These are phyloP conservation scores for Lasiodiplodia hormozganensis DNA, from an alignment of 2,329 filamentous ascomycete genomes.

Conservation along the genomic window DNA sequence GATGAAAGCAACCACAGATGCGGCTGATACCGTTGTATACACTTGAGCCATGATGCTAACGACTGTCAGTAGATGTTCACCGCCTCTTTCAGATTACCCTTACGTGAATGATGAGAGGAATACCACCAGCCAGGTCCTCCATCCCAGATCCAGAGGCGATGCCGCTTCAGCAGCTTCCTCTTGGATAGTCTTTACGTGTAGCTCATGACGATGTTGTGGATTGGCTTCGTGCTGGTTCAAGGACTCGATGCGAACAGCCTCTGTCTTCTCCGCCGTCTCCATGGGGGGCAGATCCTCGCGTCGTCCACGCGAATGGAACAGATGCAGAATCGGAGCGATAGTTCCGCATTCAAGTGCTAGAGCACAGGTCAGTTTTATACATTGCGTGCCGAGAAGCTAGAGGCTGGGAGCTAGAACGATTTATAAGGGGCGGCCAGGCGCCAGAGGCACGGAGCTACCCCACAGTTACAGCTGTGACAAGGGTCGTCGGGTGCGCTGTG, in stretches of 20 bases:
- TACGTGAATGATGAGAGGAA: constrained; percentile 59
- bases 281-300: background rate
- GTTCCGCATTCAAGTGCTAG: background rate
- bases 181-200: constrained; percentile 38
- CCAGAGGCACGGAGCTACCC: background rate
- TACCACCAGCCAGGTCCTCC: constrained; percentile 62
- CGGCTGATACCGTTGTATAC: constrained; percentile 63
- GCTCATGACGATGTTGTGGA: constrained; percentile 8
- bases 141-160: constrained; percentile 57
- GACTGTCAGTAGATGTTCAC: constrained; percentile 32
- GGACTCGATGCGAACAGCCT: background rate
- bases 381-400: background rate
- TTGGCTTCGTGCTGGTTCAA: background rate
- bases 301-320: background rate
- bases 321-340: background rate
- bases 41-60: constrained; percentile 59
- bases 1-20: constrained; percentile 64
- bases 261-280: constrained; percentile 12
- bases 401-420: background rate
- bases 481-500: constrained; percentile 5
- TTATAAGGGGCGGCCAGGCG: background rate
- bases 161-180: constrained; percentile 40
- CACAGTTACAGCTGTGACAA: background rate
- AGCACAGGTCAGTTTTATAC: background rate
- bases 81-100: background rate